Conservation (phyloP, 139 green algal genomes). For the Coelastrella sp. region DNA sequence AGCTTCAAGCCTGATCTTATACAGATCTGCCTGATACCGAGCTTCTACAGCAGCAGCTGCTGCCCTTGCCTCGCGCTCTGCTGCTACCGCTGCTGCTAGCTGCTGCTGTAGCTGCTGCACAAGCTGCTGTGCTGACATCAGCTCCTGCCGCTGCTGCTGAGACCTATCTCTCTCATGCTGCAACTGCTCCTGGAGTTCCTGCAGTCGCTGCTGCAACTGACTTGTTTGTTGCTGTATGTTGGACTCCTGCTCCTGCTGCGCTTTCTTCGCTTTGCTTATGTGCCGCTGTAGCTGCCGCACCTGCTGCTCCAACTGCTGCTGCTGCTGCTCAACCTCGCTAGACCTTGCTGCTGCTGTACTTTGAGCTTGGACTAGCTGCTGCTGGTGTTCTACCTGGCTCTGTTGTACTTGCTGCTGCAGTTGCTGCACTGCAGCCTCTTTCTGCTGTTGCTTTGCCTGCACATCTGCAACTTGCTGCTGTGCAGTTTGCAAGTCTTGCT, state of each 20-base stretch:
- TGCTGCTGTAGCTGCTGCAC: constrained; percentile 7
- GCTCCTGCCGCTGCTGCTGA: constrained; percentile 1
- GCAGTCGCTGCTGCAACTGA: background rate
- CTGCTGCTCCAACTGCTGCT: background rate
- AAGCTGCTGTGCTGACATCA: background rate
- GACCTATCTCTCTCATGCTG: background rate
- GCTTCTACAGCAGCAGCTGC: constrained; percentile 9
- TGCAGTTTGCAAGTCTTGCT: background rate
- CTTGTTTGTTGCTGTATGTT: background rate
- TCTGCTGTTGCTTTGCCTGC: background rate
- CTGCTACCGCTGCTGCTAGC: background rate
- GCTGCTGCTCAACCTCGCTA: background rate
- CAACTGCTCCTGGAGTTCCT: background rate
- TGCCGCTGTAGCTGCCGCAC: background rate
- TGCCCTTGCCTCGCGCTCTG: background rate
- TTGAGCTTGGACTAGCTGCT: background rate
- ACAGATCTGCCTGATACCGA: background rate
- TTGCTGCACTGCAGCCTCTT: background rate
- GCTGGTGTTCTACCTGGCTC: background rate
- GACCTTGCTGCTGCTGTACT: background rate
- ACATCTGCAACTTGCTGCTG: background rate
- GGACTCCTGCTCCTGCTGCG: background rate
- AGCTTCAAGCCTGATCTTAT: background rate
- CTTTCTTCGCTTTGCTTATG: background rate
- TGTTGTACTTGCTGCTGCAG: background rate